A percentile compares a stretch with the other conserved stretches of the same genome.
phyloP scores from a whole-genome alignment of 148 eudicot species.

The Hydrangea macrophylla region DNA sequence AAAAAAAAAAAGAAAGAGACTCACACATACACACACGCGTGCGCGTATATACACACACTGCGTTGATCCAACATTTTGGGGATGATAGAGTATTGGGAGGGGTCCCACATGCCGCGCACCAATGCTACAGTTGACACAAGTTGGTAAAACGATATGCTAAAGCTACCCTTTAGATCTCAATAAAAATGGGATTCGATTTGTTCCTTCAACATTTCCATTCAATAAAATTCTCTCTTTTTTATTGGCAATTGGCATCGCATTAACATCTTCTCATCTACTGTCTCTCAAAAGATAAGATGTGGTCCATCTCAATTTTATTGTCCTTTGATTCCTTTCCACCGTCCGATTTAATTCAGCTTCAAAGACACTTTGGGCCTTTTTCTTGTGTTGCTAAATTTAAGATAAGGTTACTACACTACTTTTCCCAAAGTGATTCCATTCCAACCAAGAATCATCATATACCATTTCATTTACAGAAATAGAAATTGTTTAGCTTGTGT shows the following conservation, averaged over 20 bases:
- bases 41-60: too few species aligned
- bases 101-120: constrained; percentile 13
- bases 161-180: background rate
- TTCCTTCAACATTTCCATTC: background rate
- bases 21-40: too few species aligned
- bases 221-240: background rate
- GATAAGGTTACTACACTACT: constrained; percentile 1
- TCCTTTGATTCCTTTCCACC: background rate
- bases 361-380: background rate
- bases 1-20: too few species aligned
- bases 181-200: background rate
- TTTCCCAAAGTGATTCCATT: constrained; percentile 2
- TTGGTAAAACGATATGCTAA: constrained; percentile 6
- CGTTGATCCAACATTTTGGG: background rate
- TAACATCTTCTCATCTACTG: background rate
- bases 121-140: constrained; percentile 14
- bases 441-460: background rate
- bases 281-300: background rate
- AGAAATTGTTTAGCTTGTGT: background rate
- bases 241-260: background rate
- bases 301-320: background rate
- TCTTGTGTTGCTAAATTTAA: background rate
- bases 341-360: background rate
- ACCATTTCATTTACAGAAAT: background rate
- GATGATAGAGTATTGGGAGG: background rate